Evolutionary conservation across 305 asterid genomes (phyloP), one percentile per base, ranked within the genome.

Genomic region (Fraxinus platypoda): DNA sequence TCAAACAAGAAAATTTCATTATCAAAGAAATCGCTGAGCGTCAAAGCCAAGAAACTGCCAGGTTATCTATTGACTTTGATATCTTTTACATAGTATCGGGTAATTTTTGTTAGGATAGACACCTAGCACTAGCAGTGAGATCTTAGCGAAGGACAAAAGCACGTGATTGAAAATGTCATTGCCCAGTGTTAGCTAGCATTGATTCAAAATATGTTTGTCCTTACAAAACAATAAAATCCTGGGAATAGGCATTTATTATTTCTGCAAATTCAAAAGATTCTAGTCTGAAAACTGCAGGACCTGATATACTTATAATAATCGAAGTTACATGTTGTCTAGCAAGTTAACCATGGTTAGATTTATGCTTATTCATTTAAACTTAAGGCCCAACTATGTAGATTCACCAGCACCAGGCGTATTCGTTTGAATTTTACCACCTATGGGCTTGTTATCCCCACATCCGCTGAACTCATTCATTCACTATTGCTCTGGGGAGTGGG

Each of bases 11-110:
- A 88, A 80, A 88, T 87, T 33, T 68, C 90, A 1, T 57, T 88
- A 19, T 70, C 92, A 71, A 91, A 74, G 86, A 92, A 81, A 82
- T 84, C 90, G 13, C 62, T 84, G 15, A 95, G 93, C 3, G 54
- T 46, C 83, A 90, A 86, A 80, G 75, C 86, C 78, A 68, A 23
- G 81, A 94, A 86, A 83, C 95, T 89, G 70, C 87, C 94, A 91
- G 98, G 97, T 95, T 66, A 34, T 64, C 38, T 33, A 23, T 77
- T 76, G 33, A 37, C 77, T 38, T 54, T 54, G 64, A 54, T n/a
- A 5, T 54, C 64, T 54, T 54, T 54, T 54, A 54, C 64, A 54
- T 6, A 6, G 3, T 54, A 23, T 21, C 31, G 0, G 31, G 3
- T 62, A 62, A 19, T 62, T 23, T 6, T 62, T 59, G 26, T 23